Conservation (phyloP, 148 eudicot species). For the Mesembryanthemum crystallinum region DNA sequence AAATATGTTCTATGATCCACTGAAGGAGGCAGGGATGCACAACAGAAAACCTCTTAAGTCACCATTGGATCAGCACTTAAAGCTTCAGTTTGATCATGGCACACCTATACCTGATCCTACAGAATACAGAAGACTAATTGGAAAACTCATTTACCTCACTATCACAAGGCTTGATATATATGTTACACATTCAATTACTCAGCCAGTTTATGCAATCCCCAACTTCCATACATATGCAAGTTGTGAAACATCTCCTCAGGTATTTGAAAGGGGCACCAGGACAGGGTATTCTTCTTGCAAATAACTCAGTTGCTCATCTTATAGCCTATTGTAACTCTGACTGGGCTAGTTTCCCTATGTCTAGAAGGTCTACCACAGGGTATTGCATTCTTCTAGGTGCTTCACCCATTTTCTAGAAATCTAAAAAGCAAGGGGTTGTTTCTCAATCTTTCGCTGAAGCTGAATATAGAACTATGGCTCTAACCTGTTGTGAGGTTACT, state of each 20-base stretch:
- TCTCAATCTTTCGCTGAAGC: neutral
- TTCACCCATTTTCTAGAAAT: too few species aligned
- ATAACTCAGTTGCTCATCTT: neutral
- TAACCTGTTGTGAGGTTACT: neutral
- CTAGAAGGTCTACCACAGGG: too few species aligned
- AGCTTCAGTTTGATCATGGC: neutral
- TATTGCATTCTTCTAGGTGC: too few species aligned
- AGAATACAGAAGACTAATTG: neutral
- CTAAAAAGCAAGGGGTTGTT: neutral
- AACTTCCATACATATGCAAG: neutral
- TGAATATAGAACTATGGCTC: neutral
- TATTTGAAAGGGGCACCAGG: neutral
- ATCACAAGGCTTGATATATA: neutral
- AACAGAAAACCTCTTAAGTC: too few species aligned
- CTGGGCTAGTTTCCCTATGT: too few species aligned
- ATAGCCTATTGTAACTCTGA: neutral
- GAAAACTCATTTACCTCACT: neutral
- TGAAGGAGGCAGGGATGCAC: too few species aligned
- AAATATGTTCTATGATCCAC: too few species aligned
- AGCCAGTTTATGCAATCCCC: neutral
- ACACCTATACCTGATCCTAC: neutral
- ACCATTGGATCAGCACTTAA: neutral
- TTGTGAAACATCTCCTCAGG: neutral
- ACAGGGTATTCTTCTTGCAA: neutral
- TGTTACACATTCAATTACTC: neutral